Percentiles rank a stretch among this genome's conserved stretches.
Conservation (phyloP, 768 basidiomycete genomes). For the Fibroporia radiculosa region DNA sequence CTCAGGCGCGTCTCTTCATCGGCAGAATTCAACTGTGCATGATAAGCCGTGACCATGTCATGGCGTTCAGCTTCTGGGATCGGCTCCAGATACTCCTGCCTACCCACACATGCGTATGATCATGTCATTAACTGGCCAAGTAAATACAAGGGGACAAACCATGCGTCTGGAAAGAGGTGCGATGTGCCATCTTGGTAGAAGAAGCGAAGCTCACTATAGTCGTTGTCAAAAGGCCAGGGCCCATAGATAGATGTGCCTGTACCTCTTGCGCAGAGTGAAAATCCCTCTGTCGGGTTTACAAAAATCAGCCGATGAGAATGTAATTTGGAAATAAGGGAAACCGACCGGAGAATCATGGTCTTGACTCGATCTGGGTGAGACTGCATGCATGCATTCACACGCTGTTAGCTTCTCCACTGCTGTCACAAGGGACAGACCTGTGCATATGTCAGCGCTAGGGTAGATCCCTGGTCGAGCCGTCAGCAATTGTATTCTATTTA, state of each 20-base stretch:
- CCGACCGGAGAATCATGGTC: constrained; percentile 67
- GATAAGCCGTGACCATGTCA: constrained; percentile 81
- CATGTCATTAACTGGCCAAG: neutral
- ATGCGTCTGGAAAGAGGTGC: constrained; percentile 82
- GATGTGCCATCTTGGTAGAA: constrained; percentile 88
- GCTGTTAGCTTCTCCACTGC: neutral
- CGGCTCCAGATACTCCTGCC: constrained; percentile 76
- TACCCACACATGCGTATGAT: constrained; percentile 27
- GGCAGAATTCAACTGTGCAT: constrained; percentile 63
- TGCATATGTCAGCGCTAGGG: constrained; percentile 78
- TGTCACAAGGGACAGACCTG: constrained; percentile 39
- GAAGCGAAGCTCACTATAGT: constrained; percentile 66
- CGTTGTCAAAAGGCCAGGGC: neutral
- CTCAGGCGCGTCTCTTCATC: constrained; percentile 56
- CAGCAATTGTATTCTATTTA: too few species aligned
- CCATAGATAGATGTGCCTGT: neutral
- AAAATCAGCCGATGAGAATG: neutral
- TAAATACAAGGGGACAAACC: constrained; percentile 33
- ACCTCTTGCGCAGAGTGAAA: constrained; percentile 80
- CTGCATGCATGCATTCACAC: constrained; percentile 29
- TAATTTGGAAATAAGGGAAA: neutral
- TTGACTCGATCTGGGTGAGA: constrained; percentile 76
- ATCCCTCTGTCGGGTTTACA: constrained; percentile 86
- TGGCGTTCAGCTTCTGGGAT: constrained; percentile 76
- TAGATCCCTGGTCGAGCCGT: constrained; percentile 57